Base-by-base conservation (phyloP, 306 rosid species). In the Hippophae tibetana region DNA sequence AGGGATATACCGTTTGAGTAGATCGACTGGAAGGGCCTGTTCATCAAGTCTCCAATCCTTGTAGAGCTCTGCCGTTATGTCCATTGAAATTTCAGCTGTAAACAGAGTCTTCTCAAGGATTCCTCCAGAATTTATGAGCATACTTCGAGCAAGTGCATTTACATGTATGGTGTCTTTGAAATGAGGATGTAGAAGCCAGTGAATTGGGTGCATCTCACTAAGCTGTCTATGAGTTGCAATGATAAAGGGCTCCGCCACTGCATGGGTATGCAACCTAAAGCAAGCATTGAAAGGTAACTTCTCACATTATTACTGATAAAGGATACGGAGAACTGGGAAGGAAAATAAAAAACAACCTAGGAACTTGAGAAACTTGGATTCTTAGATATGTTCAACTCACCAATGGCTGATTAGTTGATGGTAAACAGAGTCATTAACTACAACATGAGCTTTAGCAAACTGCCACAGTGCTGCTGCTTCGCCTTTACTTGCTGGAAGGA, bases 11-110 rank as follows among this genome's bases (percentile, higher is more conserved):
- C 95, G 79, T 67, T 78, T 75, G 18, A 89, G 62, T 48, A 85
- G 86, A 78, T 85, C 87, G 40, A 79, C 82, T 9, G 94, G 96
- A 58, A 88, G 94, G 69, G 81, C 87, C 69, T 89, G 84, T 53
- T 82, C 76, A 64, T 61, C 61, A 61, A 85, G 85, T 59, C 76
- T 77, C 96, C 96, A 89, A 47, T 80, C 81, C 64, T 75, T 85
- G 66, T 88, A 88, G 26, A 81, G 78, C 61, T 72, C 78, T 46
- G 86, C 78, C 9, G 84, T 74, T 57, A 88, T 48, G 54, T 81
- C 79, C 96, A 88, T 85, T 59, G 86, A 88, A 38, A 68, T 38
- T 66, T 76, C 80, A 7, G 89, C 81, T 10, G 95, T 74, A 73
- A 75, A 73, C 64, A 85, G 42, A 52, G 71, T 77, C 69, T 58